Conservation (phyloP, 163 green algal genomes). For the Scenedesmus sp. region DNA sequence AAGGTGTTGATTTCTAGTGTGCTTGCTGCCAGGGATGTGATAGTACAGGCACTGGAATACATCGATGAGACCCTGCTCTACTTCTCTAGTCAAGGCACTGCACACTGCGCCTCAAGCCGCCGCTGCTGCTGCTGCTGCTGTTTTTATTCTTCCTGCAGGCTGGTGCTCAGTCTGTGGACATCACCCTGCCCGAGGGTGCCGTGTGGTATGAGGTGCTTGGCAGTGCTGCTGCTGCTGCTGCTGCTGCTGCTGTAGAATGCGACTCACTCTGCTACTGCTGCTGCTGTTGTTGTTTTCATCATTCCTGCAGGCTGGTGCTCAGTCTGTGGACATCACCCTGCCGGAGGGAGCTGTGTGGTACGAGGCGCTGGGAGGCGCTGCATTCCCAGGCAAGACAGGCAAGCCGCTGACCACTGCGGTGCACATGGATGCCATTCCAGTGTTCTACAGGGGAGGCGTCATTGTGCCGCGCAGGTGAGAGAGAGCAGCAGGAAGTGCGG, state of each 20-base stretch:
- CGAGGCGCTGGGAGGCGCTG: constrained; percentile 30
- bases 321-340: constrained; percentile 33
- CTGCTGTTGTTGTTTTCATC: neutral
- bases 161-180: constrained; percentile 12
- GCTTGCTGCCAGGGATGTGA: no score
- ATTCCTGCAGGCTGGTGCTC: constrained; percentile 29
- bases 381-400: neutral
- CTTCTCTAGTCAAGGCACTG: neutral
- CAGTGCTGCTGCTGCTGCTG: neutral
- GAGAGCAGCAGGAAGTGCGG: neutral
- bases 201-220: constrained; percentile 48
- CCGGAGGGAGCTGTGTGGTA: constrained; percentile 53
- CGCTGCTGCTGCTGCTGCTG: neutral
- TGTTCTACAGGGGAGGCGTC: constrained; percentile 84
- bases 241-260: neutral
- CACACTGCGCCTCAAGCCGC: neutral
- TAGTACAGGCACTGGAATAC: no score
- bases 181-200: constrained; percentile 23
- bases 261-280: neutral
- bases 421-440: constrained; percentile 80
- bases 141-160: neutral
- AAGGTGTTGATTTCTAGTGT: no score
- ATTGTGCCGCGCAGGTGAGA: constrained; percentile 72
- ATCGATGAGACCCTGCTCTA: neutral
- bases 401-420: constrained; percentile 58